These are phyloP conservation scores for Eimeria necatrix DNA, from an alignment of 169 alveolate species.

Conservation along the genomic window DNA sequence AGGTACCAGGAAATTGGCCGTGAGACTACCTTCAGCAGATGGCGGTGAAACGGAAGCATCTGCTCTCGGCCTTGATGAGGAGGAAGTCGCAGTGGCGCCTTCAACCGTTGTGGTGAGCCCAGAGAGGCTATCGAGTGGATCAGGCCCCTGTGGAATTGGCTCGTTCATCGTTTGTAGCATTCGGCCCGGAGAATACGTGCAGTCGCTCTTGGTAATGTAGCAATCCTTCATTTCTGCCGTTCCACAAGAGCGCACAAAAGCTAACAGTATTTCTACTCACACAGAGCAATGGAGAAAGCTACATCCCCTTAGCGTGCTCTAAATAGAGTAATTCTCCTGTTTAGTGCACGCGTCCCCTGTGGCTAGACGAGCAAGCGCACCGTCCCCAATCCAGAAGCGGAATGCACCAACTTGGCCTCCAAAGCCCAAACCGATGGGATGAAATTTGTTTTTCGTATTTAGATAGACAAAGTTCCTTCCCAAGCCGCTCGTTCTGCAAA, in stretches of 20 bases:
- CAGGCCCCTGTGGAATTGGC: slow-evolving; percentile 36
- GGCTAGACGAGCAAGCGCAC: background rate
- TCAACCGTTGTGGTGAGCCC: background rate
- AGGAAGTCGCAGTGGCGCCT: background rate
- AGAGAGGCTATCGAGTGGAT: background rate
- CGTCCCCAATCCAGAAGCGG: slow-evolving; percentile 82
- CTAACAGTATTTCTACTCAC: background rate
- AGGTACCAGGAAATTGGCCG: slow-evolving; percentile 67
- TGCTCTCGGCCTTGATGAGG: background rate
- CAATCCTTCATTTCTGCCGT: slow-evolving; percentile 76
- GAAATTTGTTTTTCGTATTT: slow-evolving; percentile 77
- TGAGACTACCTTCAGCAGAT: background rate
- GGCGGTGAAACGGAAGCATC: slow-evolving; percentile 31
- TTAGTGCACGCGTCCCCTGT: no score
- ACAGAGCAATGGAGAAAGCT: background rate
- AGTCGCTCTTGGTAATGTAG: slow-evolving; percentile 79
- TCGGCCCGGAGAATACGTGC: slow-evolving; percentile 79
- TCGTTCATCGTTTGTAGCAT: slow-evolving; percentile 71
- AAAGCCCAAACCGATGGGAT: slow-evolving; percentile 81
- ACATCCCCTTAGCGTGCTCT: no score
- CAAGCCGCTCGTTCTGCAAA: slow-evolving; percentile 77
- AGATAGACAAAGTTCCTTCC: slow-evolving; percentile 79
- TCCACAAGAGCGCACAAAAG: background rate
- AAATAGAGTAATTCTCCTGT: no score
- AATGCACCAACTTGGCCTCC: slow-evolving; percentile 83